Conservation (phyloP, 352 stramenopile genomes). For the Pseudoperonospora humuli region DNA sequence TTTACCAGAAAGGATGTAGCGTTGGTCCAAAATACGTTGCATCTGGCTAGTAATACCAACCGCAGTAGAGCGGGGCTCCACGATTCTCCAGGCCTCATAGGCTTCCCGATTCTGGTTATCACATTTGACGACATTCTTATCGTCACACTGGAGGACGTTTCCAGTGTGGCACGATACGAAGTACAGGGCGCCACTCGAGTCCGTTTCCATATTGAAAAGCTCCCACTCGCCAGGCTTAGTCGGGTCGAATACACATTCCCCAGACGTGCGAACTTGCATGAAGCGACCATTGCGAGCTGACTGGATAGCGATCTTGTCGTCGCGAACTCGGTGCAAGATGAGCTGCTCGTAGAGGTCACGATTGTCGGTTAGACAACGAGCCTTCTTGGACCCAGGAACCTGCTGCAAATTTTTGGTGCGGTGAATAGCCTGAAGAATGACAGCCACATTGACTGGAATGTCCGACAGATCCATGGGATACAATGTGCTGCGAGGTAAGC, state of each 20-base stretch:
- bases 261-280: constrained; percentile 19
- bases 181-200: constrained; percentile 13
- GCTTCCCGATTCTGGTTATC: constrained; percentile 11
- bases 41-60: not conserved
- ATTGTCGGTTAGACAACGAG: constrained; percentile 22
- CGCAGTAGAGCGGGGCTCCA: constrained; percentile 11
- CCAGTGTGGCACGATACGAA: constrained; percentile 28
- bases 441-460: constrained; percentile 23
- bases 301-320: constrained; percentile 30
- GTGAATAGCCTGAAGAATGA: constrained; percentile 24
- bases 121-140: constrained; percentile 15
- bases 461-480: constrained; percentile 25
- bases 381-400: constrained; percentile 24
- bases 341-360: constrained; percentile 23
- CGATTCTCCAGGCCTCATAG: constrained; percentile 21
- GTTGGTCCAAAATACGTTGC: not conserved
- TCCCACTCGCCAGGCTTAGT: constrained; percentile 23
- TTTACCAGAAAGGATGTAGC: constrained; percentile 2
- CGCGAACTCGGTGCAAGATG: constrained; percentile 20
- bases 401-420: constrained; percentile 22
- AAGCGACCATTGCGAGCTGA: constrained; percentile 18
- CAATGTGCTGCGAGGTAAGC: too few species aligned
- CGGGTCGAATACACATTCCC: constrained; percentile 24
- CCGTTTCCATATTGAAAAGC: constrained; percentile 30
- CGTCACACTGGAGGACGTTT: constrained; percentile 20